phyloP scores from a whole-genome alignment of 176 grass and related monocot genomes.

The Bromus sterilis region DNA sequence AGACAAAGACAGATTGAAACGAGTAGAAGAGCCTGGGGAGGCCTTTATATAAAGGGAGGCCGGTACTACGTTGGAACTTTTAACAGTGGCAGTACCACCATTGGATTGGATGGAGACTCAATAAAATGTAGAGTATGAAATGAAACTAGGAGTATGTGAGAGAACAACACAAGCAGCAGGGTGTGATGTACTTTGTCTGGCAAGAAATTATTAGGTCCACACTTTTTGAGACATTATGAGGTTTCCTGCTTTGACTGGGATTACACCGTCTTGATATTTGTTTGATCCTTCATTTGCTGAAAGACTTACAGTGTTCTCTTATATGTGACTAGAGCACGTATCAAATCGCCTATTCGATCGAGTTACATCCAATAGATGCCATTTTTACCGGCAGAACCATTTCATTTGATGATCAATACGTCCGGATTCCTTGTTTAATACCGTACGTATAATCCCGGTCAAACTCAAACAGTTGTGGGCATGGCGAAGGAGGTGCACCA shows the following conservation, averaged over 20 bases:
- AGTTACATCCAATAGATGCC: no score
- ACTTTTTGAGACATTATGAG: conserved; percentile 20
- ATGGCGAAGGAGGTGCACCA: neutral
- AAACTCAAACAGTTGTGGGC: no score
- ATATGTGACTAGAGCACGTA: no score
- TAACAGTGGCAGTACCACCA: neutral
- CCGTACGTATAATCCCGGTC: no score
- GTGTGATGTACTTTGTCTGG: conserved; percentile 42
- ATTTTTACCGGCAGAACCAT: no score
- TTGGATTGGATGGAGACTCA: neutral
- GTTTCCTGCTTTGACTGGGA: conserved; percentile 21
- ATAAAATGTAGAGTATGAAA: neutral
- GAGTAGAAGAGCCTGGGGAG: conserved; percentile 32
- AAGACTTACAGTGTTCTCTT: no score
- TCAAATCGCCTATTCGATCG: no score
- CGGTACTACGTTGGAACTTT: neutral
- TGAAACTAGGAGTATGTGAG: neutral
- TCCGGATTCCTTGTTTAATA: no score
- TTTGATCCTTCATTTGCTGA: no score
- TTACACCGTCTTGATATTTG: no score
- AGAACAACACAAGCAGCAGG: conserved; percentile 1
- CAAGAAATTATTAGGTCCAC: conserved; percentile 15
- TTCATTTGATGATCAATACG: no score
- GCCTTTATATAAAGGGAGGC: conserved; percentile 37
- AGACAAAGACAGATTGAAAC: conserved; percentile 45